These are phyloP conservation scores for Penicillium desertorum DNA, from an alignment of 495 filamentous ascomycete species.

Conservation along the genomic window DNA sequence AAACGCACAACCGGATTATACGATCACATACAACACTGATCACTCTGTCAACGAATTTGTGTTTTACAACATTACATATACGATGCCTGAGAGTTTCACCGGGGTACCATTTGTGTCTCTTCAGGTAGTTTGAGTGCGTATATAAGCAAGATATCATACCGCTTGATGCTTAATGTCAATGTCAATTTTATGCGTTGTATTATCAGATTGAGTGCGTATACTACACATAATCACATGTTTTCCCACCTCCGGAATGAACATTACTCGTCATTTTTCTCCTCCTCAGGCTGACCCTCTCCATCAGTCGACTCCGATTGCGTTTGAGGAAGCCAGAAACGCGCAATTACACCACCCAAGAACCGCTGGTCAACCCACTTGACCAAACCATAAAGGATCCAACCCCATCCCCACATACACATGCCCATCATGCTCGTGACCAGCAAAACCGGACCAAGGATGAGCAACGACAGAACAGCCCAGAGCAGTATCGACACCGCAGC, in stretches of 20 bases:
- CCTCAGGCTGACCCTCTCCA: constrained; percentile 3
- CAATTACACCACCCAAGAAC: constrained; percentile 37
- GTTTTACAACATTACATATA: constrained; percentile 40
- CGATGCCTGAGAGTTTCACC: constrained; percentile 29
- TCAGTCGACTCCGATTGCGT: constrained; percentile 8
- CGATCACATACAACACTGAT: constrained; percentile 19
- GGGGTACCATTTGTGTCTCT: constrained; percentile 31
- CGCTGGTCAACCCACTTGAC: constrained; percentile 37
- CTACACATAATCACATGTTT: neutral
- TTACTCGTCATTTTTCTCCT: constrained; percentile 8
- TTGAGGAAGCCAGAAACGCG: constrained; percentile 32
- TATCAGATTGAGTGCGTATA: neutral
- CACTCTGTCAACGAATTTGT: constrained; percentile 34
- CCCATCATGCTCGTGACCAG: constrained; percentile 41
- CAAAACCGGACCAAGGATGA: constrained; percentile 40
- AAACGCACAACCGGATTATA: constrained; percentile 20
- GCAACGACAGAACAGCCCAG: constrained; percentile 36
- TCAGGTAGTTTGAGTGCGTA: constrained; percentile 15
- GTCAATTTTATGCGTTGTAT: neutral
- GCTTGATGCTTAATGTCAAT: neutral
- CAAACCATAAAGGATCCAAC: constrained; percentile 42
- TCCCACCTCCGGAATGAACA: neutral
- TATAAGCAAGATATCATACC: neutral
- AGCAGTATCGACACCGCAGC: constrained; percentile 37
- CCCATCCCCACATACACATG: constrained; percentile 42